Conservation (phyloP, 371 early-diverging fungal genomes). For the Dipsacomyces acuminosporus region DNA sequence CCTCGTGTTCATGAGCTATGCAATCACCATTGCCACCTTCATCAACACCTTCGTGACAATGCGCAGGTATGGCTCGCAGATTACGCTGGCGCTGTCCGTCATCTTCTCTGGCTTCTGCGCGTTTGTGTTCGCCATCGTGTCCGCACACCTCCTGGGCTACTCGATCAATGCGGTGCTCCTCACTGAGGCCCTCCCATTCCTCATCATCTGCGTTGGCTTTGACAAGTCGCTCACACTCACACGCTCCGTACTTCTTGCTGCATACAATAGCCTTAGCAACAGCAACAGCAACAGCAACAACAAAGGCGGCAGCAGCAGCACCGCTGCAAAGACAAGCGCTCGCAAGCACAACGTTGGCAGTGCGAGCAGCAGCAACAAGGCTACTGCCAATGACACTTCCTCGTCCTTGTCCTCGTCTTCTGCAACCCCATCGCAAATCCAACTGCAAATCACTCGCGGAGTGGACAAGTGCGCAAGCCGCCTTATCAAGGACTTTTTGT, state of each 20-base stretch:
- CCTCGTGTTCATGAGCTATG: conserved; percentile 73
- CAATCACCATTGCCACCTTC: conserved; percentile 83
- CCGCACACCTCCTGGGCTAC: conserved; percentile 61
- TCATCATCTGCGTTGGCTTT: conserved; percentile 89
- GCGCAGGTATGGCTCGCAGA: conserved; percentile 80
- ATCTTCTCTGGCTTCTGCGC: conserved; percentile 62
- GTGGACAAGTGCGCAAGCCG: conserved; percentile 63
- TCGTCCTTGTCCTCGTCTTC: conserved; percentile 3
- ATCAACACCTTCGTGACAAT: conserved; percentile 77
- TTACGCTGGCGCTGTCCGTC: conserved; percentile 63
- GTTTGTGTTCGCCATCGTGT: conserved; percentile 69
- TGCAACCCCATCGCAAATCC: conserved; percentile 51
- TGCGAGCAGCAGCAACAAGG: neutral
- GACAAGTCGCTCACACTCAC: conserved; percentile 82
- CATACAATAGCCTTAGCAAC: conserved; percentile 8
- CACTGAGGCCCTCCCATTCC: conserved; percentile 87
- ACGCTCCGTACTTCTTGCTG: conserved; percentile 62
- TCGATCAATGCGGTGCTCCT: conserved; percentile 71
- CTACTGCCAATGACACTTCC: neutral
- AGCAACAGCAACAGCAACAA: conserved; percentile 14
- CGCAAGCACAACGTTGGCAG: too few relatives aligned
- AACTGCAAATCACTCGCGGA: conserved; percentile 63
- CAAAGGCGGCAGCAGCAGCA: neutral
- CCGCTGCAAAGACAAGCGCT: too few relatives aligned
- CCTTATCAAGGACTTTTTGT: conserved; percentile 70